phyloP scores from a whole-genome alignment of 768 basidiomycete species.

The Sutorius australiensis region DNA sequence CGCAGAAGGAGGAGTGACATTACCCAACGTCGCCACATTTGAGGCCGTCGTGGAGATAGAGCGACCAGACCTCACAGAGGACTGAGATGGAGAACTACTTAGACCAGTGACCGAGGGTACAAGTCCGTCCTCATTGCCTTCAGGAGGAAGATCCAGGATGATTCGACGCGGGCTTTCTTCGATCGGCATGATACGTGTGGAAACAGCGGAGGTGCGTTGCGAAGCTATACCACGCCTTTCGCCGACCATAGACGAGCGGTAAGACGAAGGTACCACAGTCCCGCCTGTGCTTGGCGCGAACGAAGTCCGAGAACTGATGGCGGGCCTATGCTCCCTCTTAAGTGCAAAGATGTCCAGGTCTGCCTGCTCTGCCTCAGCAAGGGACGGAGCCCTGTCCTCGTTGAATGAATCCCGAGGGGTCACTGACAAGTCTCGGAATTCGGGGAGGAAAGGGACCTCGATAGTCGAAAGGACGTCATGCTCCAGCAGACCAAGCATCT shows the following conservation, averaged over 20 bases:
- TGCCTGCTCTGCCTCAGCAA: constrained; percentile 65
- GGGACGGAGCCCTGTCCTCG: constrained; percentile 38
- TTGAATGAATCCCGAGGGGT: constrained; percentile 33
- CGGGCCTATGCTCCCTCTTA: constrained; percentile 36
- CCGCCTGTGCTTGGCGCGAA: constrained; percentile 39
- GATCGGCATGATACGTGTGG: constrained; percentile 54
- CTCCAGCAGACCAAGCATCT: constrained; percentile 89
- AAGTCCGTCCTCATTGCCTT: constrained; percentile 31
- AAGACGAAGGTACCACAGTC: constrained; percentile 35
- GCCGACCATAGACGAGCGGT: constrained; percentile 28
- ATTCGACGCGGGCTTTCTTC: constrained; percentile 65
- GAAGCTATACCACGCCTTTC: constrained; percentile 41
- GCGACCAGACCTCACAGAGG: constrained; percentile 52
- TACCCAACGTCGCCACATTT: constrained; percentile 15
- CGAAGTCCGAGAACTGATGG: constrained; percentile 35
- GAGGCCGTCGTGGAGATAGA: constrained; percentile 44
- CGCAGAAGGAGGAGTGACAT: constrained; percentile 24
- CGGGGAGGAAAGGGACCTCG: constrained; percentile 74
- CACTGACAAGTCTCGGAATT: constrained; percentile 32
- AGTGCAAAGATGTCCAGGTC: constrained; percentile 67
- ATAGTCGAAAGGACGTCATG: constrained; percentile 89
- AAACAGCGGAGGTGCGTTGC: constrained; percentile 48
- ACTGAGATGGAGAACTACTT: constrained; percentile 66
- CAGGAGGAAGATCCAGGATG: constrained; percentile 49
- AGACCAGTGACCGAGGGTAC: constrained; percentile 36